Evolutionary conservation across 1,284 basidiomycete species (phyloP), one percentile per base, ranked within the genome.

Genomic region (Ustilago curta): DNA sequence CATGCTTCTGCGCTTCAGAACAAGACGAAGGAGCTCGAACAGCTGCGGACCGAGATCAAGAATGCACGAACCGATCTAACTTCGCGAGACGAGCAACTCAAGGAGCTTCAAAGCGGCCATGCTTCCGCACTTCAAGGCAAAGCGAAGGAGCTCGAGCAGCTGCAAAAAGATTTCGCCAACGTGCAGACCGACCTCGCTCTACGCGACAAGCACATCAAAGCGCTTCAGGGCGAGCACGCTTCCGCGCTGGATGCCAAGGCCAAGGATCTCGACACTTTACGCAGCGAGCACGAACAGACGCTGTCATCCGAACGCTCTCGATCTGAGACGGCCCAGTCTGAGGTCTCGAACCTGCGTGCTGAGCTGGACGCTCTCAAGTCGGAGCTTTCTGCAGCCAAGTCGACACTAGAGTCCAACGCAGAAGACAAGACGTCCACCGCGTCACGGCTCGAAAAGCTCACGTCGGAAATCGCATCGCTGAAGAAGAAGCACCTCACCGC

Each of bases 401-500:
- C 53, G 4, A 61, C 8, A 8, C 39, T 64, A 1, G 31, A 31
- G 21, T 25, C 48, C 18, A 40, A 11, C n/a, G 53, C 59, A 19
- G 59, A 69, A 31, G 66, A 63, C 6, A 61, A 56, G 16, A 21
- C 44, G 8, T 29, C 45, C 7, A 23, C 60, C 0, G 42, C 50
- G 0, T 50, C 60, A 4, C 45, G 59, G 40, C 27, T 64, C n/a
- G 59, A 53, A 27, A 68, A 70, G 47, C 71, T 74, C 9, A 31
- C 63, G 1, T 21, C 61, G 27, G 73, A 76, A 31, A 39, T 77
- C 19, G 44, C 42, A 4, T 25, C 32, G 25, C 49, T 69, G 19
- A 77, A 75, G 60, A 73, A 74, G 35, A 77, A 73, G 71, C 70
- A 73, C 53, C 55, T 73, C 18, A 75, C 68, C 5, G 73, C 73